Percentiles rank a stretch among this genome's conserved stretches.
Evolutionary conservation across 345 rosid genomes (phyloP).

Genomic region (Lumnitzera littorea): DNA sequence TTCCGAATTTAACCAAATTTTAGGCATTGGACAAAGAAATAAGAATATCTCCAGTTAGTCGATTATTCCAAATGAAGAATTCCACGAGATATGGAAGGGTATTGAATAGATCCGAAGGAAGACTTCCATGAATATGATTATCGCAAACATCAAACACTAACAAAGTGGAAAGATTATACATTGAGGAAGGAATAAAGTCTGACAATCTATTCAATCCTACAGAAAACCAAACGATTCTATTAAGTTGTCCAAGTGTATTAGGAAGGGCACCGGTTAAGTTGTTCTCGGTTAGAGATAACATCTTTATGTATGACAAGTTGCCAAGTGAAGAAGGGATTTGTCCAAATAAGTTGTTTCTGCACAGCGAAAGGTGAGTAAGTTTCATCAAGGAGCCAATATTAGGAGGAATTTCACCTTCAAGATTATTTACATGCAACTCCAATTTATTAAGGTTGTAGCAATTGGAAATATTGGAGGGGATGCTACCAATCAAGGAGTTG

Average conservation of each 20-base stretch:
- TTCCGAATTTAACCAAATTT: neutral
- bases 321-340: conserved; percentile 19
- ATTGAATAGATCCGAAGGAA: conserved; percentile 12
- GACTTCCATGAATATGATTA: conserved; percentile 15
- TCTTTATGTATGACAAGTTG: conserved; percentile 13
- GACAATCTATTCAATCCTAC: conserved; percentile 1
- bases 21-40: conserved; percentile 10
- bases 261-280: conserved; percentile 14
- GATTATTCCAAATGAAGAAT: neutral
- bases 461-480: conserved; percentile 11
- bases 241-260: conserved; percentile 7
- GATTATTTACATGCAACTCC: neutral
- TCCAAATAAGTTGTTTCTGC: conserved; percentile 16
- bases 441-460: neutral
- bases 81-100: conserved; percentile 1
- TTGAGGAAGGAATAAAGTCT: conserved; percentile 9
- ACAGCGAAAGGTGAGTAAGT: neutral
- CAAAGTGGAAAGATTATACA: conserved; percentile 24
- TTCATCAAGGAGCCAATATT: conserved; percentile 11
- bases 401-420: conserved; percentile 12
- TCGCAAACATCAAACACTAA: fast-evolving
- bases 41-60: conserved; percentile 8
- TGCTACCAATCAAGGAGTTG: conserved; percentile 13
- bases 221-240: neutral
- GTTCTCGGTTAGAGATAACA: fast-evolving